phyloP scores from a whole-genome alignment of 169 alveolate species.

The Plasmodium malariae region DNA sequence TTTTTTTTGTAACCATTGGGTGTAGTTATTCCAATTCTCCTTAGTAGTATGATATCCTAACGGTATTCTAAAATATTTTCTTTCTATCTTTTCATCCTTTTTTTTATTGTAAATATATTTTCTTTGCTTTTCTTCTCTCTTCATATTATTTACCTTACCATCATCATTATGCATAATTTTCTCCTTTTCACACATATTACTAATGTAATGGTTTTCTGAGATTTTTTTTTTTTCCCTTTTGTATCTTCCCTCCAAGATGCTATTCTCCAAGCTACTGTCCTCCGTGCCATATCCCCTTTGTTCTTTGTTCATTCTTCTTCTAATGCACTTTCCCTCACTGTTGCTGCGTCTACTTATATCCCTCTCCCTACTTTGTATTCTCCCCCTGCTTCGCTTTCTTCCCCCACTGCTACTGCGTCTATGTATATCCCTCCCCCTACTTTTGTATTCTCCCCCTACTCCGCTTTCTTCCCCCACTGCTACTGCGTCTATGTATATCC shows the following conservation, averaged over 20 bases:
- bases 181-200: conserved; percentile 12
- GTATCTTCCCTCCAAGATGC: neutral
- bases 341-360: neutral
- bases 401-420: neutral
- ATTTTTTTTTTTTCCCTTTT: neutral
- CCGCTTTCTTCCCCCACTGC: neutral
- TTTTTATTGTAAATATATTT: conserved; percentile 46
- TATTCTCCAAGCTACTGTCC: neutral
- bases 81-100: conserved; percentile 62
- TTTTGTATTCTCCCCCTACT: neutral
- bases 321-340: neutral
- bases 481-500: neutral
- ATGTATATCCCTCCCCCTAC: neutral
- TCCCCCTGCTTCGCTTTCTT: neutral
- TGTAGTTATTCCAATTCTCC: conserved; percentile 58
- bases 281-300: neutral
- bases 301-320: neutral
- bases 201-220: neutral
- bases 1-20: conserved; percentile 68
- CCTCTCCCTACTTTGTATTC: neutral
- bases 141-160: neutral
- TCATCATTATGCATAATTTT: conserved; percentile 8
- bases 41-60: conserved; percentile 63
- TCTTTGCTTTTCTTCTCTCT: conserved; percentile 10
- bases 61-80: conserved; percentile 37